Evolutionary conservation across 2,329 filamentous ascomycete species (phyloP), one percentile per base, ranked within the genome.

Genomic region (Purpureocillium lavendulum): DNA sequence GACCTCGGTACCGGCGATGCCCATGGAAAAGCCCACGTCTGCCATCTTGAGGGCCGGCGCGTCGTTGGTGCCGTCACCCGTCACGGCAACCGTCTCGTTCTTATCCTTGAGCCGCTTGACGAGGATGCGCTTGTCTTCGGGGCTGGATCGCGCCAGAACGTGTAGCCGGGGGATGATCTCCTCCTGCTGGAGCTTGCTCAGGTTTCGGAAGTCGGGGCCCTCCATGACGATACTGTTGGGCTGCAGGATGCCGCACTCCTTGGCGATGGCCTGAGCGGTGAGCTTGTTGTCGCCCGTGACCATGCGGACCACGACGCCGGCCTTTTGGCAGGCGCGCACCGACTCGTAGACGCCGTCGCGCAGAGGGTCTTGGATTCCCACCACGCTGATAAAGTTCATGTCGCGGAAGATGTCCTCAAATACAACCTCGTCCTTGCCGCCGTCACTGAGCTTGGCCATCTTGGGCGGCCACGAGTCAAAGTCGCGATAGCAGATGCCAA

Each of bases 11-110:
- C 85, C 85, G 12, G 84, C 75, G 39, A 89, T 86, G 49, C 85
- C 85, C 85, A 90, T 90, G 14, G 84, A 87, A 61, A 90, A 89
- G 18, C 85, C 85, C 36, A 90, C 82, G 54, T 90, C 84, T 7
- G 85, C 85, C 52, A 81, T 81, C 62, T 86, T 88, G 36, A 90
- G 70, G 36, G 85, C 85, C 18, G 84, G 84, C 4, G 84, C 85
- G 60, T 90, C 85, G 57, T 90, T 90, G 50, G 85, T 89, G 40
- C 85, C 85, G 52, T 90, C 85, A 49, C 85, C 85, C 24, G 85
- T 90, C 10, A 89, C 85, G 33, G 85, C 85, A 38, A 90, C 85
- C 13, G 81, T 87, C 58, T 90, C 83, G 34, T 79, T 79, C 54
- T 80, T 70, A 45, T 82, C 80, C 60, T 84, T 85, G 44, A 88